A percentile compares a stretch with the other conserved stretches of the same genome.
Evolutionary conservation across 768 basidiomycete species (phyloP).

Genomic region (Auriscalpium orientale): DNA sequence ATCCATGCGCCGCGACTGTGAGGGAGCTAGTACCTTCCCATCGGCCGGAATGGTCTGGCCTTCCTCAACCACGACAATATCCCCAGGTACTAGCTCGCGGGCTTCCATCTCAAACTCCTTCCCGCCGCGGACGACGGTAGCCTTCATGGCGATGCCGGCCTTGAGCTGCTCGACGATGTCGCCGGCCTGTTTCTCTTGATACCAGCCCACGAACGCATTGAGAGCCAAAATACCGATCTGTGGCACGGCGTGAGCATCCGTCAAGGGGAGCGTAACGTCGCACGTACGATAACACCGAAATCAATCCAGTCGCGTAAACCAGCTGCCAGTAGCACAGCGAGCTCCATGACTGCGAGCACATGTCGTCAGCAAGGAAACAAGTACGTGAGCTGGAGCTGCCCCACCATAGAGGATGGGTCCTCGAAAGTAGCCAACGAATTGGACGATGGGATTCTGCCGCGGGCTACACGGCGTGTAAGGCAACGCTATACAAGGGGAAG

Average conservation of each 20-base stretch:
- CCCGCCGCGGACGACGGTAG: slow-evolving; percentile 32
- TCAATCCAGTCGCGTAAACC: slow-evolving; percentile 42
- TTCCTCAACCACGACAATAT: slow-evolving; percentile 37
- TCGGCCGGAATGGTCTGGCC: slow-evolving; percentile 40
- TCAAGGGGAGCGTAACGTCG: not conserved
- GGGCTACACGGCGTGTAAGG: slow-evolving; percentile 17
- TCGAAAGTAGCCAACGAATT: slow-evolving; percentile 37
- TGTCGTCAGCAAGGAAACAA: not conserved
- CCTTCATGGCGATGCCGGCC: slow-evolving; percentile 38
- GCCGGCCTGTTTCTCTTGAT: slow-evolving; percentile 42
- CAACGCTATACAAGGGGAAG: not conserved
- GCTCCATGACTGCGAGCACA: slow-evolving; percentile 31
- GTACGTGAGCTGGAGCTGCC: not conserved
- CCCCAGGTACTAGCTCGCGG: slow-evolving; percentile 37
- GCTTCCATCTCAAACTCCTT: slow-evolving; percentile 35
- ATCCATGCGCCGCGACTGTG: not conserved
- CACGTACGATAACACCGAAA: slow-evolving; percentile 39
- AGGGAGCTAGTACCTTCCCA: slow-evolving; percentile 21
- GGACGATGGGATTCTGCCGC: slow-evolving; percentile 34
- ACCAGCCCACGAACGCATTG: slow-evolving; percentile 39
- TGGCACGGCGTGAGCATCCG: not conserved
- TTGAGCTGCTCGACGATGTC: slow-evolving; percentile 43
- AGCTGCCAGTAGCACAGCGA: slow-evolving; percentile 37
- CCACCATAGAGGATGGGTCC: slow-evolving; percentile 32
- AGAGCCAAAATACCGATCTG: slow-evolving; percentile 33